Evolutionary conservation across 1,139 yeast genomes (phyloP).

Genomic region (Suzukiozyma palmioleophila): DNA sequence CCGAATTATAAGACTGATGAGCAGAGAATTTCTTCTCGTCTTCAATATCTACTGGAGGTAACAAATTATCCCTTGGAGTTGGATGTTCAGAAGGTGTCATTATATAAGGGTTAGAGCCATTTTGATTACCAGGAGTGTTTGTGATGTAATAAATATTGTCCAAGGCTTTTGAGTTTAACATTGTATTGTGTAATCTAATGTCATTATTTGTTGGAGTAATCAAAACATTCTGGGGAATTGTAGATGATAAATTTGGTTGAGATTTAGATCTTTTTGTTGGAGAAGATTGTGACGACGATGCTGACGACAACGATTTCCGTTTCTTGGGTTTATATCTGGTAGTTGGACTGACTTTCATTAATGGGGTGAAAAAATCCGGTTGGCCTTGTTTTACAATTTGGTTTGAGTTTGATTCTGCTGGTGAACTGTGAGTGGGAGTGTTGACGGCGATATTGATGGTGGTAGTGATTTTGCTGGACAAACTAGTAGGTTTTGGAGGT

Average conservation of each 20-base stretch:
- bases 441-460: slow-evolving; percentile 42
- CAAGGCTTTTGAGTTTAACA: slow-evolving; percentile 30
- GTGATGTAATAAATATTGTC: slow-evolving; percentile 24
- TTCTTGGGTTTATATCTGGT: slow-evolving; percentile 15
- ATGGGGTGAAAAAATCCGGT: slow-evolving; percentile 44
- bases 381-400: slow-evolving; percentile 40
- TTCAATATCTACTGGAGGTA: background rate
- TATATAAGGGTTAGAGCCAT: background rate
- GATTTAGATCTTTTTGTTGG: slow-evolving; percentile 12
- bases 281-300: slow-evolving; percentile 5
- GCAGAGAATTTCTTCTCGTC: background rate
- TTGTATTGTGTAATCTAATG: slow-evolving; percentile 18
- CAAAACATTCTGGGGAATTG: slow-evolving; percentile 10
- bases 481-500: slow-evolving; percentile 44
- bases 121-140: background rate
- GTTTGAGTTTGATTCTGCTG: slow-evolving; percentile 36
- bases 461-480: slow-evolving; percentile 36
- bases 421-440: slow-evolving; percentile 30
- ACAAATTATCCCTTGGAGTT: background rate
- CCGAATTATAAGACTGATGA: background rate
- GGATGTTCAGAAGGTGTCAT: background rate
- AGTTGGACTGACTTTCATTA: slow-evolving; percentile 43
- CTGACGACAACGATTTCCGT: slow-evolving; percentile 8
- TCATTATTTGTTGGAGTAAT: slow-evolving; percentile 19
- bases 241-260: slow-evolving; percentile 1